phyloP scores from a whole-genome alignment of 768 basidiomycete genomes.

The Gloeopeniophorella convolvens region DNA sequence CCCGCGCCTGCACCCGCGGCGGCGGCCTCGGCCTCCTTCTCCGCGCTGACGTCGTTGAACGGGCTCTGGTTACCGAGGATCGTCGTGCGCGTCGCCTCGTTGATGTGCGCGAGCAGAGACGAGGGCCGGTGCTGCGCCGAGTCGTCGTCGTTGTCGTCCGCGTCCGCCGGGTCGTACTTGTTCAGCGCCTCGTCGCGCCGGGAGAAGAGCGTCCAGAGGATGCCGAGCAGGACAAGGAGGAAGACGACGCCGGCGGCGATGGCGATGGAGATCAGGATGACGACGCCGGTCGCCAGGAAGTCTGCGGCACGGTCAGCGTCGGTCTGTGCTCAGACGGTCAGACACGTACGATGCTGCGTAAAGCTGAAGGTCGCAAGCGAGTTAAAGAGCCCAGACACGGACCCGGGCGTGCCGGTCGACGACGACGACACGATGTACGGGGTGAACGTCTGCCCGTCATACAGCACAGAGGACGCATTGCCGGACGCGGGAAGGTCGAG shows the following conservation, averaged over 20 bases:
- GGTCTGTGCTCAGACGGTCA: too few relatives aligned
- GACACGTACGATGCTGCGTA: conserved; percentile 46
- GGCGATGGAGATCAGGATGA: conserved; percentile 96
- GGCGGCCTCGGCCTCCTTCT: conserved; percentile 51
- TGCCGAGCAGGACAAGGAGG: conserved; percentile 75
- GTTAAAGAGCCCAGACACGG: conserved; percentile 73
- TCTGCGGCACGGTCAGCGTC: conserved; percentile 37
- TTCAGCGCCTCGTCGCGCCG: conserved; percentile 66
- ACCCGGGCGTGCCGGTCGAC: conserved; percentile 59
- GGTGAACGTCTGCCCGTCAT: conserved; percentile 73
- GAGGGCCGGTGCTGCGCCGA: conserved; percentile 74
- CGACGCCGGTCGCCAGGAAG: conserved; percentile 85
- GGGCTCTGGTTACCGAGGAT: conserved; percentile 54
- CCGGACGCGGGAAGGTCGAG: conserved; percentile 66
- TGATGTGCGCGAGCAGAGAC: conserved; percentile 84
- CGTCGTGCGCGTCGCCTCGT: conserved; percentile 80
- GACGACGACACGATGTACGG: conserved; percentile 76
- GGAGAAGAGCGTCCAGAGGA: conserved; percentile 85
- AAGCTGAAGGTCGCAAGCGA: conserved; percentile 78
- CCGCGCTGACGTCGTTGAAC: conserved; percentile 33
- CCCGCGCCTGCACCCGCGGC: too few relatives aligned
- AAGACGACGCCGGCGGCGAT: conserved; percentile 93
- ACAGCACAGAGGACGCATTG: conserved; percentile 78
- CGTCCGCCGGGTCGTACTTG: conserved; percentile 57
- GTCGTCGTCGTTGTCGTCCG: conserved; percentile 69